phyloP scores from a whole-genome alignment of 2,329 filamentous ascomycete genomes.

The Colletotrichum godetiae region DNA sequence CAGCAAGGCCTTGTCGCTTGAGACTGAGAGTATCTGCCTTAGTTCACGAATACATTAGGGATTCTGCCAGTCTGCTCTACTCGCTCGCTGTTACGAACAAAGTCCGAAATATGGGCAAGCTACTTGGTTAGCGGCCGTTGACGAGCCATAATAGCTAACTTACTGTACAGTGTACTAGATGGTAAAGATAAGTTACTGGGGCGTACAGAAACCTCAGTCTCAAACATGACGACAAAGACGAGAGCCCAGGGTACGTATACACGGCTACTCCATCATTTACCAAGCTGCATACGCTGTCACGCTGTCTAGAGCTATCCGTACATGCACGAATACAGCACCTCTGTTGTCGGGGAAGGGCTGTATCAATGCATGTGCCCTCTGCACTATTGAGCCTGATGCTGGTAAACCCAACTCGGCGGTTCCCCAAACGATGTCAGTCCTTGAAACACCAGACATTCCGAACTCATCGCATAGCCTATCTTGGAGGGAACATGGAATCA shows the following conservation, averaged over 20 bases:
- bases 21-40: not conserved
- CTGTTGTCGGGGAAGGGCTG: conserved; percentile 7
- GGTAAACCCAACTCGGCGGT: not conserved
- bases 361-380: not conserved
- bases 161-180: no score
- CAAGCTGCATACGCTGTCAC: not conserved
- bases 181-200: no score
- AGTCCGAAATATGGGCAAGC: not conserved
- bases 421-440: not conserved
- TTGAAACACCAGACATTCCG: not conserved
- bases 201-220: not conserved
- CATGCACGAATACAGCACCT: not conserved
- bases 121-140: not conserved
- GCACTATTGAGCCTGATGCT: not conserved
- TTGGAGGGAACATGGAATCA: not conserved
- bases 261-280: no score
- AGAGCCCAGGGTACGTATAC: not conserved
- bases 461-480: not conserved
- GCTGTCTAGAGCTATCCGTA: not conserved
- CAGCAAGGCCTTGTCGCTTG: not conserved
- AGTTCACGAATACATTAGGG: no score
- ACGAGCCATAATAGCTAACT: not conserved
- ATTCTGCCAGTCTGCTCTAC: not conserved
- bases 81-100: not conserved
- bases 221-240: not conserved